Evolutionary conservation across 352 stramenopile species (phyloP).

Genomic region (Globisporangium solare): DNA sequence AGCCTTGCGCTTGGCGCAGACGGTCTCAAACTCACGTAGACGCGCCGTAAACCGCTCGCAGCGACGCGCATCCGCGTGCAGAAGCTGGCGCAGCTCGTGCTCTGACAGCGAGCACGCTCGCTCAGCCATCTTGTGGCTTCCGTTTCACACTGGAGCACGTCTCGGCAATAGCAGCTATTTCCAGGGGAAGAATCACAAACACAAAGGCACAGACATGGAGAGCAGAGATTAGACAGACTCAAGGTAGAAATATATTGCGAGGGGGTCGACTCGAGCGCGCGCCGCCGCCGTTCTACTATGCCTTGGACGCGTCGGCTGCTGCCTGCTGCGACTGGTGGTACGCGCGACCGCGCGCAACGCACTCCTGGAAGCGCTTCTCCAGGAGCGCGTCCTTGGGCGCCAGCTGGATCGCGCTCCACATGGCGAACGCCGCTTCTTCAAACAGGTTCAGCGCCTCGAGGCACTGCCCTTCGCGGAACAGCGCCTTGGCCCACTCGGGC

Average conservation of each 20-base stretch:
- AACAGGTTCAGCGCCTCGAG: conserved; percentile 67
- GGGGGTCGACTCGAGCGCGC: not conserved
- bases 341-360: conserved; percentile 62
- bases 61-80: not conserved
- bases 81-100: conserved; percentile 18
- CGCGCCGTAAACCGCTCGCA: not conserved
- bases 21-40: not conserved
- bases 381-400: conserved; percentile 67
- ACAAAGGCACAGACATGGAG: not conserved
- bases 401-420: conserved; percentile 74
- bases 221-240: too few relatives aligned
- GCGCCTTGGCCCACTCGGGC: conserved; percentile 76
- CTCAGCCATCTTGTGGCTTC: too few relatives aligned
- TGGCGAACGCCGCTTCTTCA: conserved; percentile 67
- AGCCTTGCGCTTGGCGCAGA: not conserved
- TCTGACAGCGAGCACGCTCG: not conserved
- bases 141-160: not conserved
- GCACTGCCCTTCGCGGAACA: conserved; percentile 83
- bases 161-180: not conserved
- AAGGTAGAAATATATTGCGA: not conserved
- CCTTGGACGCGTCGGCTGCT: conserved; percentile 1
- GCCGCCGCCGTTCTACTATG: conserved; percentile 11
- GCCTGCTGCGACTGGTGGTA: conserved; percentile 20
- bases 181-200: not conserved
- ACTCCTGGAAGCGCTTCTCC: conserved; percentile 81